Evolutionary conservation across 2,329 filamentous ascomycete genomes (phyloP).

Genomic region (Davidsoniella virescens): DNA sequence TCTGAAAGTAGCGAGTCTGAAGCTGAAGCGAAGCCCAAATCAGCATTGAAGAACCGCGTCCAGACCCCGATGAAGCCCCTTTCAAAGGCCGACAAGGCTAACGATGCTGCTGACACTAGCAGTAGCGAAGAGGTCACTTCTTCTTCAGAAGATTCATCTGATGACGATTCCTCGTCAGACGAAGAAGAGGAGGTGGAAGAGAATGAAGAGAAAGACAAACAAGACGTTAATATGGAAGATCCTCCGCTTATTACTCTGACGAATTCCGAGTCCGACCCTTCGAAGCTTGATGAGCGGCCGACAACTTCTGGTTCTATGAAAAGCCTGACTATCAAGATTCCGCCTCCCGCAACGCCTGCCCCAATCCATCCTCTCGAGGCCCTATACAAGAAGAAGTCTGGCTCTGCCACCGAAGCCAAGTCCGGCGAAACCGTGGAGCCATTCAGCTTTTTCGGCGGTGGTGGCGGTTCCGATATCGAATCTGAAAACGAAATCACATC

Average conservation of each 20-base stretch:
- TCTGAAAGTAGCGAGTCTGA: constrained; percentile 4
- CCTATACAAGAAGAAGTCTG: constrained; percentile 55
- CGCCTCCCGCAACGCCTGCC: constrained; percentile 28
- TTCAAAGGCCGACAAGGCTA: background rate
- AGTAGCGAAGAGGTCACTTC: constrained; percentile 16
- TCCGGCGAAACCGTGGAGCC: constrained; percentile 25
- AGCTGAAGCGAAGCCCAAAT: constrained; percentile 1
- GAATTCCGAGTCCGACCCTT: constrained; percentile 6
- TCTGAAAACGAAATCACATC: constrained; percentile 17
- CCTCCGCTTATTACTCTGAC: background rate
- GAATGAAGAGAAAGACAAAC: too few species aligned
- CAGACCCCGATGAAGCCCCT: constrained; percentile 15
- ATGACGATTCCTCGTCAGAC: constrained; percentile 9
- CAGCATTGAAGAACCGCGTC: constrained; percentile 14
- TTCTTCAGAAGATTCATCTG: constrained; percentile 12
- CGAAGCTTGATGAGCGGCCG: constrained; percentile 18
- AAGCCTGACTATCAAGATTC: constrained; percentile 39
- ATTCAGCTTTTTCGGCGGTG: constrained; percentile 64
- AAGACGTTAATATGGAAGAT: background rate
- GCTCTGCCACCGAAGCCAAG: constrained; percentile 22
- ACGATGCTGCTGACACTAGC: constrained; percentile 13
- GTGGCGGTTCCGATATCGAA: constrained; percentile 28
- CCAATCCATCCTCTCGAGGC: constrained; percentile 77
- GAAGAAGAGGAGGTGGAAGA: constrained; percentile 17
- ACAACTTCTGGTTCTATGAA: constrained; percentile 34